A percentile compares a stretch with the other conserved stretches of the same genome.
These are phyloP conservation scores for Penicillium macrosclerotiorum DNA, from an alignment of 495 filamentous ascomycete genomes.

Conservation along the genomic window DNA sequence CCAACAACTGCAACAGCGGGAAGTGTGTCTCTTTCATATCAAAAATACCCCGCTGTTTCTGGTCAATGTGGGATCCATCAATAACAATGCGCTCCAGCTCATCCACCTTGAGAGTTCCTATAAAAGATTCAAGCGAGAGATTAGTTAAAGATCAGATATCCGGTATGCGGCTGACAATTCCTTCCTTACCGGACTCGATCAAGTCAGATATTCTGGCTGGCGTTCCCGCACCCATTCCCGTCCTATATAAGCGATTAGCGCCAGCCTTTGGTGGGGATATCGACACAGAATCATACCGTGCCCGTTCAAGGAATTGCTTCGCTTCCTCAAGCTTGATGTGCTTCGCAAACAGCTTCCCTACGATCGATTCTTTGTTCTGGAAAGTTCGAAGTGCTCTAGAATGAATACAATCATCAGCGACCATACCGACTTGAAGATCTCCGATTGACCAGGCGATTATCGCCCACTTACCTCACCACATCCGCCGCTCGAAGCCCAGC, in stretches of 20 bases:
- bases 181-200: constrained; percentile 67
- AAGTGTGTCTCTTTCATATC: constrained; percentile 89
- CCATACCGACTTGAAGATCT: too few relatives aligned
- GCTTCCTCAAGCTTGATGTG: constrained; percentile 94
- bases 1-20: constrained; percentile 68
- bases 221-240: constrained; percentile 86
- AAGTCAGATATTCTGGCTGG: constrained; percentile 78
- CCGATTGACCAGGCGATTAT: neutral
- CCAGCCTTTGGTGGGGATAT: neutral
- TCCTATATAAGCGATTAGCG: constrained; percentile 42
- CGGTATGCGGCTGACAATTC: too few relatives aligned
- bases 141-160: constrained; percentile 8
- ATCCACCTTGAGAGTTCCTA: constrained; percentile 66
- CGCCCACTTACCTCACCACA: constrained; percentile 60
- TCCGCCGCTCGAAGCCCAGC: constrained; percentile 83
- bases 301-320: constrained; percentile 67
- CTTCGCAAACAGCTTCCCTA: constrained; percentile 95
- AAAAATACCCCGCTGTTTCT: constrained; percentile 86
- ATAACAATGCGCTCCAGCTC: constrained; percentile 77
- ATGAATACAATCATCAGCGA: constrained; percentile 4
- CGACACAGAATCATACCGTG: constrained; percentile 36
- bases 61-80: constrained; percentile 85
- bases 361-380: constrained; percentile 68
- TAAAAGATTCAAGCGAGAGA: neutral
- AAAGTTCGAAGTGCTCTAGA: constrained; percentile 69